Percentiles rank a stretch among this genome's conserved stretches.
These are phyloP conservation scores for Diplogelasinospora grovesii DNA, from an alignment of 495 filamentous ascomycete genomes.

Conservation along the genomic window DNA sequence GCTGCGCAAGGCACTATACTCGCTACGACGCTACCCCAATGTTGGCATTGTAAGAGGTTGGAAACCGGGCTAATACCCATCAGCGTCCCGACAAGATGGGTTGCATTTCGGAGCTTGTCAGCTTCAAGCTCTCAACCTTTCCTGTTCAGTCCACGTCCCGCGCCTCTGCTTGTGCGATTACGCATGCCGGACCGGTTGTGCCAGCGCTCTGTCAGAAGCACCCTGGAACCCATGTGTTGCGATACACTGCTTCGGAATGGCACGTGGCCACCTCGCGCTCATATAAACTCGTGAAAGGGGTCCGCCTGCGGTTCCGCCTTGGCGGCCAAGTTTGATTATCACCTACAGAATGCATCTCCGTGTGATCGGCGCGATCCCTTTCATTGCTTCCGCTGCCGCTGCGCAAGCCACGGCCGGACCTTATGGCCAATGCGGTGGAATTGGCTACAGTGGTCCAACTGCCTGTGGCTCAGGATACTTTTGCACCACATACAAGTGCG, in stretches of 20 bases:
- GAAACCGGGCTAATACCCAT: not conserved
- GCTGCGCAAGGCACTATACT: not conserved
- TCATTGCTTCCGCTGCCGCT: conserved; percentile 8
- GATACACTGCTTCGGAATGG: too few relatives aligned
- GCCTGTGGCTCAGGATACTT: conserved; percentile 11
- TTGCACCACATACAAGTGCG: conserved; percentile 18
- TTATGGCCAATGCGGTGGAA: conserved; percentile 17
- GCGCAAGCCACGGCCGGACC: conserved; percentile 18
- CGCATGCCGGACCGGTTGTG: too few relatives aligned
- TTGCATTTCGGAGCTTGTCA: not conserved
- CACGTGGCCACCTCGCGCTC: too few relatives aligned
- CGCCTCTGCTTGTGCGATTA: not conserved
- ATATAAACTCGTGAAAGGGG: not conserved
- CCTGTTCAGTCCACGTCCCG: not conserved
- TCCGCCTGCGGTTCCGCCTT: not conserved
- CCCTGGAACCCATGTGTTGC: too few relatives aligned
- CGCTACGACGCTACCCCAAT: conserved; percentile 1
- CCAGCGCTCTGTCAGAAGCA: too few relatives aligned
- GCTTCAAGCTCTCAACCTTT: not conserved
- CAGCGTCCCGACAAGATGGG: not conserved
- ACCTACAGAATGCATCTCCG: conserved; percentile 8
- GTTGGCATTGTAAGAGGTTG: not conserved
- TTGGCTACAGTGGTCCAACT: conserved; percentile 4
- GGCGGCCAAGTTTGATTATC: not conserved
- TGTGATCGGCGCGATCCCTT: conserved; percentile 5